Conservation (phyloP, 257 asterid genomes). For the Datura wrightii region DNA sequence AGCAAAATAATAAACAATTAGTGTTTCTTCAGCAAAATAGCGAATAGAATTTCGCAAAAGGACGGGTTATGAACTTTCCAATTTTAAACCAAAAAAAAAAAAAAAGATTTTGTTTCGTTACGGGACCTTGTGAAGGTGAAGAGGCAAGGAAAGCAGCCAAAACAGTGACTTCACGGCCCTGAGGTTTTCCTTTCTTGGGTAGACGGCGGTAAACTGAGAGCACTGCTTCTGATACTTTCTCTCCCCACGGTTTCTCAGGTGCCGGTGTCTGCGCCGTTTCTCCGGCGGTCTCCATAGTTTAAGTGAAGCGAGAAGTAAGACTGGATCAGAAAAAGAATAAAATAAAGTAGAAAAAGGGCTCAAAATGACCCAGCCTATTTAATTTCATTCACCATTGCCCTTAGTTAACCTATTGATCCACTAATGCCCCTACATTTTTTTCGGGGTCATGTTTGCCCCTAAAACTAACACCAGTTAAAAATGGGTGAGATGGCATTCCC, state of each 20-base stretch:
- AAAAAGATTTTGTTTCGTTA: not conserved
- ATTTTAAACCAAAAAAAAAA: too few relatives aligned
- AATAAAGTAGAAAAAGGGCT: too few relatives aligned
- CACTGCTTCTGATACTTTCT: slow-evolving; percentile 61
- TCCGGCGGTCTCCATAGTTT: slow-evolving; percentile 29
- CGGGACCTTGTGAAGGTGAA: slow-evolving; percentile 62
- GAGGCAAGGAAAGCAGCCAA: slow-evolving; percentile 88
- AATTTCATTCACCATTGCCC: too few relatives aligned
- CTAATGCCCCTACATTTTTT: too few relatives aligned
- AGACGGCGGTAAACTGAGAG: slow-evolving; percentile 57
- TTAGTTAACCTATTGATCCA: too few relatives aligned
- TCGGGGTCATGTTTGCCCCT: too few relatives aligned
- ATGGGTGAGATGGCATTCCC: too few relatives aligned
- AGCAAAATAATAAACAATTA: slow-evolving; percentile 13
- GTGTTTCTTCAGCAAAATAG: not conserved
- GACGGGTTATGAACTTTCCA: not conserved
- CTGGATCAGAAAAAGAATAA: too few relatives aligned
- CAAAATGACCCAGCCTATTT: too few relatives aligned
- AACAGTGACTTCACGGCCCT: slow-evolving; percentile 96
- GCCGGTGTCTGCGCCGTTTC: slow-evolving; percentile 37
- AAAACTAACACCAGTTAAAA: too few relatives aligned
- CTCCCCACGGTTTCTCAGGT: slow-evolving; percentile 56
- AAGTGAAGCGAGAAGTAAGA: not conserved
- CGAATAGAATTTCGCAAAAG: not conserved
- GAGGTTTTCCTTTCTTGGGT: slow-evolving; percentile 95